A percentile compares a stretch with the other conserved stretches of the same genome.
Conservation (phyloP, 805 yeast genomes). For the Lipomyces sp. region DNA sequence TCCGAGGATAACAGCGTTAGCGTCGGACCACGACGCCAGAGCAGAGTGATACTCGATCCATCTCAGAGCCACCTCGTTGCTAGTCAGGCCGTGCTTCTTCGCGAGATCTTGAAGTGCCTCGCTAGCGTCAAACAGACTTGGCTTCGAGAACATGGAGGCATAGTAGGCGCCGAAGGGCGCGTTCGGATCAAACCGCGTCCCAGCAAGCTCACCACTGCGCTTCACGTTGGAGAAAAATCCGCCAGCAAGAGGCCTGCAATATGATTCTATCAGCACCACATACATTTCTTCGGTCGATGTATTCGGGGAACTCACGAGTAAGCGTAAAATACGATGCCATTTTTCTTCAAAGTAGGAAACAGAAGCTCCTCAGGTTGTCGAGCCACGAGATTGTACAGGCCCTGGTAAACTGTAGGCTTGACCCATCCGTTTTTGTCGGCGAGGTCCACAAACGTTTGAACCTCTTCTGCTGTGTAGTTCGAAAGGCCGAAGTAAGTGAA, state of each 20-base stretch:
- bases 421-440: constrained; percentile 16
- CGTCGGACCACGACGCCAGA: constrained; percentile 1
- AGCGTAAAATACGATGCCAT: constrained; percentile 32
- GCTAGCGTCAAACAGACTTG: constrained; percentile 12
- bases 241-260: constrained; percentile 16
- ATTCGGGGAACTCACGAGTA: constrained; percentile 24
- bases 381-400: constrained; percentile 33
- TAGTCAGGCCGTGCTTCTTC: constrained; percentile 7
- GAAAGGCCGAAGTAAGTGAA: constrained; percentile 34
- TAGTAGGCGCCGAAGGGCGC: constrained; percentile 16
- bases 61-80: constrained; percentile 17
- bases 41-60: constrained; percentile 21
- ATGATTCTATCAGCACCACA: neutral
- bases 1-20: constrained; percentile 20
- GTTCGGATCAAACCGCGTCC: constrained; percentile 18
- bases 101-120: constrained; percentile 3
- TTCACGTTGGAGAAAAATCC: constrained; percentile 24
- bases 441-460: constrained; percentile 20
- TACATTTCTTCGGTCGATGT: neutral
- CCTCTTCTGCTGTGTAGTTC: constrained; percentile 30
- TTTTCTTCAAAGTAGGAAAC: constrained; percentile 30
- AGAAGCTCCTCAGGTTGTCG: constrained; percentile 30
- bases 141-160: constrained; percentile 16
- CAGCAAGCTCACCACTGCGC: constrained; percentile 10
- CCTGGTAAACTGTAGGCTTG: constrained; percentile 32